Conservation (phyloP, 2,329 filamentous ascomycete species). For the Exophiala mesophila region DNA sequence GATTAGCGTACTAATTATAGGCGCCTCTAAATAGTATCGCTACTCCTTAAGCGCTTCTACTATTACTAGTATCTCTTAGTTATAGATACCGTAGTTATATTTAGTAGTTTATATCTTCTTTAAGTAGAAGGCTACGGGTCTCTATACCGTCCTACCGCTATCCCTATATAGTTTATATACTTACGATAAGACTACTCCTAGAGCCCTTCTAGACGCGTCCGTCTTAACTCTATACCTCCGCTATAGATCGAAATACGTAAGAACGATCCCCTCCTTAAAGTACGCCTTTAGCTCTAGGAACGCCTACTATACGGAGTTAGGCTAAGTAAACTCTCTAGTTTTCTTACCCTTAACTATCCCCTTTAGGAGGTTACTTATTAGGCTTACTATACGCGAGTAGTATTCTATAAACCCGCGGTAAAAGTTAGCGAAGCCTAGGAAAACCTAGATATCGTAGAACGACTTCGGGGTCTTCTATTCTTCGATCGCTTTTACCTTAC, state of each 20-base stretch:
- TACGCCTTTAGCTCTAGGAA: constrained; percentile 26
- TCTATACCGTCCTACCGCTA: constrained; percentile 5
- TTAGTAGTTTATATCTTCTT: constrained; percentile 6
- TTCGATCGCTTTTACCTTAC: constrained; percentile 17
- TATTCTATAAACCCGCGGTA: constrained; percentile 30
- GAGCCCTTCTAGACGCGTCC: constrained; percentile 19
- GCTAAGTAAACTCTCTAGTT: constrained; percentile 10
- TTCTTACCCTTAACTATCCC: constrained; percentile 14
- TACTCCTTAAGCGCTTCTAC: constrained; percentile 27
- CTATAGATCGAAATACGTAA: constrained; percentile 18
- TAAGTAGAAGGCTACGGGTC: constrained; percentile 8
- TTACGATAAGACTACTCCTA: constrained; percentile 21
- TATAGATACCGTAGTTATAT: constrained; percentile 10
- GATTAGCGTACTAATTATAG: constrained; percentile 5
- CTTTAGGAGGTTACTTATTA: constrained; percentile 25
- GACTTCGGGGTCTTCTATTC: constrained; percentile 18
- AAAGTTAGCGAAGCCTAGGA: constrained; percentile 33
- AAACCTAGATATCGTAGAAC: constrained; percentile 26
- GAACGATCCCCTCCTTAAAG: constrained; percentile 16
- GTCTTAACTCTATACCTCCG: constrained; percentile 23
- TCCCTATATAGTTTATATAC: constrained; percentile 13
- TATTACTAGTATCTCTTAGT: constrained; percentile 20
- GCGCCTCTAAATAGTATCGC: constrained; percentile 24
- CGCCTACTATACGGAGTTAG: constrained; percentile 4
- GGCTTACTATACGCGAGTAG: constrained; percentile 24